Evolutionary conservation across 805 yeast species (phyloP), one percentile per base, ranked within the genome.

Genomic region (Hanseniaspora thailandica): DNA sequence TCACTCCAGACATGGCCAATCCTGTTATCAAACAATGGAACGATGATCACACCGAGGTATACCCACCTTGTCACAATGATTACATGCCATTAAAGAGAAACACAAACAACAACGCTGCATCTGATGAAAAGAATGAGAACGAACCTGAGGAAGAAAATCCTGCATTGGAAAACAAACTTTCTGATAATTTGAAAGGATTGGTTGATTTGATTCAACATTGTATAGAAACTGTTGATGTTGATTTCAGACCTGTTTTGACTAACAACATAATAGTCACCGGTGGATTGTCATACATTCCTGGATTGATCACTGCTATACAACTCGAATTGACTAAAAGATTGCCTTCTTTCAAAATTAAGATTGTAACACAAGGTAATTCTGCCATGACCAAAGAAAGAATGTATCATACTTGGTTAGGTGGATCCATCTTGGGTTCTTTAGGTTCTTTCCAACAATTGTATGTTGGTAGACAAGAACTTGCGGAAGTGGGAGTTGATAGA

Each of bases 381-480:
- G 47, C 31, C 3, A 47, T 47, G 47, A 23, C 50, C 5, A 74
- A 74, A 54, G 96, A 89, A 67, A 76, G 96, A 63, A 77, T 79
- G 58, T 83, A 77, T 63, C 84, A 87, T 56, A 74, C 90, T 7
- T 89, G 96, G 96, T 76, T 89, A 47, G 97, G 97, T 44, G 96
- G 96, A 7, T 82, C 90, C 58, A 88, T 89, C 36, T 70, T 89
- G 54, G 80, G 95, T 5, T 82, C 93, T 50, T 73, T 89, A 60
- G 97, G 97, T 33, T 86, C 96, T 2, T 89, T 89, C 74, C 97
- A 89, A 66, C 97, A 89, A 67, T 71, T 85, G 69, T 89, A 96
- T 96, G 95, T 89, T 2, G 84, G 89, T 40, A 82, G 80, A 62
- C 78, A 77, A 58, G 97, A 89, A 66, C 85, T 82, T 61, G 87